phyloP scores from a whole-genome alignment of 805 yeast species.

The Starmerella gropengiesseri region DNA sequence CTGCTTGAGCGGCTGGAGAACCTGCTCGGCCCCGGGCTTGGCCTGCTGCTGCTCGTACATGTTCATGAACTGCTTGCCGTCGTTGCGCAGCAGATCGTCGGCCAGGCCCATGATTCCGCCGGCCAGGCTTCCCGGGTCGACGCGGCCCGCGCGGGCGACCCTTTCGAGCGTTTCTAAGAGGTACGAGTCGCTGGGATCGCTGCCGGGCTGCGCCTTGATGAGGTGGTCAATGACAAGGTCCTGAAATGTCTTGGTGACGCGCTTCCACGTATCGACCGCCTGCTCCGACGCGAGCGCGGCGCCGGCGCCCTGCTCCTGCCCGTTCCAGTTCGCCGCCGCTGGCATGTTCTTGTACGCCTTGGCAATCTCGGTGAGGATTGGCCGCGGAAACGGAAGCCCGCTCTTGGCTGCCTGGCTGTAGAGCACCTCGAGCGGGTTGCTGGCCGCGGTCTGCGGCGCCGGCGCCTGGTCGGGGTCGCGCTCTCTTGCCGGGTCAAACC shows the following conservation, averaged over 20 bases:
- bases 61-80: constrained; percentile 66
- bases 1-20: constrained; percentile 2
- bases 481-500: no score
- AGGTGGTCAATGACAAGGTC: constrained; percentile 5
- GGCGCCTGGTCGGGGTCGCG: no score
- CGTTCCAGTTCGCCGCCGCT: no score
- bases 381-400: no score
- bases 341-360: constrained; percentile 16
- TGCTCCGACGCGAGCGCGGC: no score
- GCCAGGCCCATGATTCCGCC: constrained; percentile 37
- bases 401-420: constrained; percentile 1
- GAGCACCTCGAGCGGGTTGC: background rate
- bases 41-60: constrained; percentile 51
- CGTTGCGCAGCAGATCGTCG: constrained; percentile 64
- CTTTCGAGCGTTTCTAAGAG: background rate
- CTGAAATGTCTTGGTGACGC: constrained; percentile 6
- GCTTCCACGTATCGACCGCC: background rate
- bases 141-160: constrained; percentile 8
- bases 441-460: no score
- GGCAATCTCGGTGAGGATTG: background rate
- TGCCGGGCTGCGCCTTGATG: background rate
- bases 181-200: constrained; percentile 2
- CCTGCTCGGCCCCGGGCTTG: constrained; percentile 3
- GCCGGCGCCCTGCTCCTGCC: no score
- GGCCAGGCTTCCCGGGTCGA: constrained; percentile 5